Evolutionary conservation across 2,329 filamentous ascomycete genomes (phyloP).

Genomic region (Ophiostoma sp.): DNA sequence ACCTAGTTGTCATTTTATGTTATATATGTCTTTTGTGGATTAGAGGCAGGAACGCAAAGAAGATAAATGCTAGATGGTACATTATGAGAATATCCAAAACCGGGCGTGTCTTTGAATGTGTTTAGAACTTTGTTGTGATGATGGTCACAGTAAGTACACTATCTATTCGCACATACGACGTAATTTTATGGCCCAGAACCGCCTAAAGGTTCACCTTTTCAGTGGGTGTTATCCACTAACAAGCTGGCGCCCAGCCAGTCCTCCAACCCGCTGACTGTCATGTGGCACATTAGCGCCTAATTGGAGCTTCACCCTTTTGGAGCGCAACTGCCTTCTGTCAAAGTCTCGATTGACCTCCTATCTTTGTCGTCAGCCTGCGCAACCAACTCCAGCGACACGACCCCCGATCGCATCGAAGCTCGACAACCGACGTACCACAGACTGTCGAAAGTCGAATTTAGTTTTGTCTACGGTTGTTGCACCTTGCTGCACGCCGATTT

Average conservation of each 20-base stretch:
- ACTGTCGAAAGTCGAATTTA: not conserved
- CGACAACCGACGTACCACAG: not conserved
- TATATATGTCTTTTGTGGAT: not conserved
- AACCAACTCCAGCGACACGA: not conserved
- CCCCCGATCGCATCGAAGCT: not conserved
- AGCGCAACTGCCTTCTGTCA: not conserved
- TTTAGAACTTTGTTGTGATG: not conserved
- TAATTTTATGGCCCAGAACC: not conserved
- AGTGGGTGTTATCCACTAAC: not conserved
- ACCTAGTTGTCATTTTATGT: not conserved
- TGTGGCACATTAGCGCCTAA: constrained; percentile 1
- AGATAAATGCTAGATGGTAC: not conserved
- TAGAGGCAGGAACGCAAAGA: not conserved
- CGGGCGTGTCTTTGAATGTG: not conserved
- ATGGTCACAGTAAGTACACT: not conserved
- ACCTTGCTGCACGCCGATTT: not conserved
- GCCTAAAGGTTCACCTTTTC: not conserved
- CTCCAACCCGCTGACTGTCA: not conserved
- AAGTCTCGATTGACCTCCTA: not conserved
- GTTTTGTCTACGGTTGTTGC: not conserved
- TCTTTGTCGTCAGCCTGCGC: constrained; percentile 5
- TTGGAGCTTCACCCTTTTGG: constrained; percentile 13
- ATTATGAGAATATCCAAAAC: not conserved
- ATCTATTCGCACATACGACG: not conserved
- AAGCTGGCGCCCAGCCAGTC: not conserved